Base-by-base conservation (phyloP, 345 rosid species). In the Populus nigra region DNA sequence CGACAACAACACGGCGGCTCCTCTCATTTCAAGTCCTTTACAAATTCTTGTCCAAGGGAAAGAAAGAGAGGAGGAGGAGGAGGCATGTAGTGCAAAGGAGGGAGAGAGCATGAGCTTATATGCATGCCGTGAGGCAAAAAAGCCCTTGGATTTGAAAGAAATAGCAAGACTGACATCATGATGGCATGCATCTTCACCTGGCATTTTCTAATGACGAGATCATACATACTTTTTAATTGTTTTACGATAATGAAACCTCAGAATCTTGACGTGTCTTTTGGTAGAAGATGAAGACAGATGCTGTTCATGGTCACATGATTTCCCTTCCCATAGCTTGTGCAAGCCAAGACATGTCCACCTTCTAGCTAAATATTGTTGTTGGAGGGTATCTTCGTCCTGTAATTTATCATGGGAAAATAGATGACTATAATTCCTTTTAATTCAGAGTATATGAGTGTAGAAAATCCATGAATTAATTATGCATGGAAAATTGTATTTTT, bases 21-120 rank as follows among this genome's bases (percentile, higher is more conserved):
- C 84, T 88, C 76, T 80, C 90, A 86, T 84, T 50, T 55, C 16
- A 3, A 11, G 33, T 65, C 20, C 2, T 7, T 63, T 3, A 31
- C 67, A 63, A 5, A 4, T 27, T 63, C 67, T 63, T 31, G 18
- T 63, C 59, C 1, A 16, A 49, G 33, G 35, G 61, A 69, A 39
- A 77, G 79, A 18, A 1, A 20, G 57, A 74, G 13, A 38, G 12
- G 55, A 25, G 61, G 74, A 74, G 16, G 1, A 29, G 72, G 31
- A 10, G 38, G 33, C 33, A 17, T 35, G 50, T 10, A 38, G 9
- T 65, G 74, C 62, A 77, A 36, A 55, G 61, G 17, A 4, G 50
- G 69, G 69, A 15, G 43, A 45, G 62, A 73, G 75, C 49, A 43
- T 10, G 74, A 50, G 79, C 50, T 80, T 88, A 87, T 88, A 90